Base-by-base conservation (phyloP, 495 filamentous ascomycete genomes). In the Rostrohypoxylon terebratum region DNA sequence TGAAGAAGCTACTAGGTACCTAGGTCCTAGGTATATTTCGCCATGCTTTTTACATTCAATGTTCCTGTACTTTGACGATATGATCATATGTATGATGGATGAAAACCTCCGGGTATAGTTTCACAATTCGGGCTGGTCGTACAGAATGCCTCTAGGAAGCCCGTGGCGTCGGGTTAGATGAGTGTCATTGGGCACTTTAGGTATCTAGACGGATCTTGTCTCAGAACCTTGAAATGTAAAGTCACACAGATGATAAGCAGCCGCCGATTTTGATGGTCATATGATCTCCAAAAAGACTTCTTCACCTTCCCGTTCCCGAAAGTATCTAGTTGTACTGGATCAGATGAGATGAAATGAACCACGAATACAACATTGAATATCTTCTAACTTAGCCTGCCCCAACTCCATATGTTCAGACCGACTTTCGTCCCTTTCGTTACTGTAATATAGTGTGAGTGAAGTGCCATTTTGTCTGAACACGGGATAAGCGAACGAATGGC, bases 331-430 rank as follows among this genome's bases (percentile, higher is more conserved):
- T 31, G 34, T 51, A 45, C 48, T 34, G 25, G 8, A 31, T 42
- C 51, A 5, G 23, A 54, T 40, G 51, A 10, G 31, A 23, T 54
- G 18, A 20, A 40, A 64, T 48, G 25, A 36, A 20, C 21, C 25
- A 1, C 18, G 50, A 34, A 59, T 42, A 21, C 38, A 63, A 36
- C 45, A 28, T 21, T 20, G 45, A 63, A 36, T 54, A 28, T 21
- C 28, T 58, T 48, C 60, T 71, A 74, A 31, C 21, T 67, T 21
- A 77, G 51, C 36, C 76, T 73, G 3, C 76, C 76, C 80, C 78
- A 84, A 50, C 81, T 85, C 83, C 83, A 85, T 53, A 84, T 84
- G 48, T 85, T 84, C 67, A 85, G 54, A 10, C 83, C 82, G 45
- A 84, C 79, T 57, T 85, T 84, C 21, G 75, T 77, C 13, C 82